A percentile compares a stretch with the other conserved stretches of the same genome.
Conservation (phyloP, 345 rosid genomes). For the Orychophragmus violaceus region DNA sequence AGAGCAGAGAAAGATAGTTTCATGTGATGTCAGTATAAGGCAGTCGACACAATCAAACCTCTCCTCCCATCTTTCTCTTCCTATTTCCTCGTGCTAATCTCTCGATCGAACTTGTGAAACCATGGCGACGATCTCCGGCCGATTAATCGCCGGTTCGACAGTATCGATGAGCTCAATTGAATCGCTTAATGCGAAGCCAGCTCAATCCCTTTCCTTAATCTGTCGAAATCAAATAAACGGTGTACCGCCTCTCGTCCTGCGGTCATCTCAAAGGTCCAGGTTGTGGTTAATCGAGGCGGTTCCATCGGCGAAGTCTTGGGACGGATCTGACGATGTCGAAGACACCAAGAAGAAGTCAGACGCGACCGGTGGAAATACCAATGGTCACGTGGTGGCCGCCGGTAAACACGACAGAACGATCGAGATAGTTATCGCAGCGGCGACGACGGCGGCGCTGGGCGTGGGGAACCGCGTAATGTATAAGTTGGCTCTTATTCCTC, state of each 20-base stretch:
- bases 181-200: slow-evolving; percentile 19
- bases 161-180: slow-evolving; percentile 18
- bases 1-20: background rate
- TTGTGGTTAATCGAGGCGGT: slow-evolving; percentile 30
- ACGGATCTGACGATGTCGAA: slow-evolving; percentile 38
- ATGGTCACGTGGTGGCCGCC: slow-evolving; percentile 27
- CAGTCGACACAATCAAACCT: slow-evolving; percentile 1
- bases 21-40: slow-evolving; percentile 1
- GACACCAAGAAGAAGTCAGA: slow-evolving; percentile 22
- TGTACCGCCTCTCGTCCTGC: slow-evolving; percentile 29
- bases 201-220: slow-evolving; percentile 26
- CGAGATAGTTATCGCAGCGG: slow-evolving; percentile 70
- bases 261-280: slow-evolving; percentile 29
- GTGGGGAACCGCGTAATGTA: slow-evolving; percentile 86
- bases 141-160: slow-evolving; percentile 34
- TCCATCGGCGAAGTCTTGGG: slow-evolving; percentile 29
- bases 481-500: slow-evolving; percentile 83
- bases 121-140: slow-evolving; percentile 57
- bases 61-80: background rate
- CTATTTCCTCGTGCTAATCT: background rate
- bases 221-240: slow-evolving; percentile 23
- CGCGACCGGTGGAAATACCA: slow-evolving; percentile 20
- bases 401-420: slow-evolving; percentile 24
- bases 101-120: background rate
- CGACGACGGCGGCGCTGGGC: slow-evolving; percentile 61